Base-by-base conservation (phyloP, 2,329 filamentous ascomycete genomes). In the Verticillium isaacii region DNA sequence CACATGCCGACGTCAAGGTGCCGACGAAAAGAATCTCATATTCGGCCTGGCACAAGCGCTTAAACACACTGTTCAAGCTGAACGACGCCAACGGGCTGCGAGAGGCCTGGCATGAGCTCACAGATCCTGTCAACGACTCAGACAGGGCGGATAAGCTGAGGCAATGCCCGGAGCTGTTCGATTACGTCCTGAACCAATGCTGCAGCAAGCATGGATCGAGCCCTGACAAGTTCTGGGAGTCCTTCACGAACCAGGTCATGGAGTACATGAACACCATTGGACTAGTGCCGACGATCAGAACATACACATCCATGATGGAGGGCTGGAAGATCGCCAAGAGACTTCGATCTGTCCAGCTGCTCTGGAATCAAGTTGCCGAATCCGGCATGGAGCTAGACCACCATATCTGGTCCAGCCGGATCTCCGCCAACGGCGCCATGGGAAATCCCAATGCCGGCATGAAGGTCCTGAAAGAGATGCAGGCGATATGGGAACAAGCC, bases 231-330 rank as follows among this genome's bases (percentile, higher is more conserved):
- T 62, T 57, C 39, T 57, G 59, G 32, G 45, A 59, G 19, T 23
- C 63, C 39, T 64, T 57, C 12, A 45, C 39, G n/a, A 56, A 56
- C 32, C 25, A 32, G 54, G 70, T 75, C 4, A 73, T 82, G 67
- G 74, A 77, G 36, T 61, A 76, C 54, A 84, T 84, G 79, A 66
- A 70, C 36, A 66, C 69, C 45, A 65, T 83, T 59, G 85, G 83
- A 1, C 70, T 89, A 34, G 72, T 77, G 61, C 88, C 90, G 15
- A 87, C 82, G 7, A 68, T 89, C 60, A 82, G 78, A 66, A 89
- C 90, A 0, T 95, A 90, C 84, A 89, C 87, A 45, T 78, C 85
- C 54, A 89, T 95, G 83, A 84, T 95, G 66, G 81, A 85, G 61
- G 91, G 91, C 1, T 92, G 88, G 74, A 84, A 83, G 69, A 80